Evolutionary conservation across 1,284 basidiomycete species (phyloP).

Genomic region (Schizophyllum commune): DNA sequence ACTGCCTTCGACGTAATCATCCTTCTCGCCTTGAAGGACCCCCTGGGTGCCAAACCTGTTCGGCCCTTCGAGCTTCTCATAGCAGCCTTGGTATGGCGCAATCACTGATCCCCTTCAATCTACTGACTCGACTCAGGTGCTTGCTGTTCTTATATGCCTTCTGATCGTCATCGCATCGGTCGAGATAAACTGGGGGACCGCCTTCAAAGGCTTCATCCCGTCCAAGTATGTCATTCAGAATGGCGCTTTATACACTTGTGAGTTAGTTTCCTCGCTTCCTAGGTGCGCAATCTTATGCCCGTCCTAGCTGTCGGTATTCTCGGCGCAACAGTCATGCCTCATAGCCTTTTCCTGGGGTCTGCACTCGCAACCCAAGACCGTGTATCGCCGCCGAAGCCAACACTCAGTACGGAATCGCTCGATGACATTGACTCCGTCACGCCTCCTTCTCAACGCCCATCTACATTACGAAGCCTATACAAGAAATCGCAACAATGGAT

Average conservation of each 20-base stretch:
- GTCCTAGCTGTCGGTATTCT: constrained; percentile 72
- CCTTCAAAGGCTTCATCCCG: constrained; percentile 85
- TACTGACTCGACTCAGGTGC: constrained; percentile 39
- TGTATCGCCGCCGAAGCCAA: constrained; percentile 22
- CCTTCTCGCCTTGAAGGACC: constrained; percentile 58
- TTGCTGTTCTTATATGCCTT: constrained; percentile 80
- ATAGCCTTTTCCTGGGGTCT: constrained; percentile 86
- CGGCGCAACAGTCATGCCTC: constrained; percentile 87
- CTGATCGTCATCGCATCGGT: constrained; percentile 73
- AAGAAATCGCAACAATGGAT: constrained; percentile 1
- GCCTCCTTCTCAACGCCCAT: constrained; percentile 1
- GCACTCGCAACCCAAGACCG: constrained; percentile 79
- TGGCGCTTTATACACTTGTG: constrained; percentile 75
- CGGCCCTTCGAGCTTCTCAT: constrained; percentile 79
- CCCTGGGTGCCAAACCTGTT: constrained; percentile 49
- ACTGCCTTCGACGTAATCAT: constrained; percentile 83
- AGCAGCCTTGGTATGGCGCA: constrained; percentile 51
- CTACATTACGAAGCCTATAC: neutral
- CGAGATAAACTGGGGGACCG: constrained; percentile 66
- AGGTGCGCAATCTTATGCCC: constrained; percentile 4
- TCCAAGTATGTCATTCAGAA: constrained; percentile 56
- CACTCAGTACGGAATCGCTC: constrained; percentile 5
- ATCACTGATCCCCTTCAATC: neutral
- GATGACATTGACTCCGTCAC: constrained; percentile 1
- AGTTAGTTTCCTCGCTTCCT: constrained; percentile 13